Base-by-base conservation (phyloP, 2,329 filamentous ascomycete genomes). In the Huntiella omanensis region DNA sequence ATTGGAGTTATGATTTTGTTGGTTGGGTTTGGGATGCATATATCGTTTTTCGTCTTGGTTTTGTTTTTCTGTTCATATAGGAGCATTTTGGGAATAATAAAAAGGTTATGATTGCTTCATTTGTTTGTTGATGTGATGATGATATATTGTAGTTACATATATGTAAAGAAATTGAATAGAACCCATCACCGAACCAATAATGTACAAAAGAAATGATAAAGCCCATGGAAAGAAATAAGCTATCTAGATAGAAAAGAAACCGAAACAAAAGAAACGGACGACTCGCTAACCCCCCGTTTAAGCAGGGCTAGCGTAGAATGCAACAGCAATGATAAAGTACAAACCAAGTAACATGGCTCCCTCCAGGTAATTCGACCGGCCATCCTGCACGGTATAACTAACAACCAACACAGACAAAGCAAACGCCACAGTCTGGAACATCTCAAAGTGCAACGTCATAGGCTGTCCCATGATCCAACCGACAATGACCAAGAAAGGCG, bases 391-490 rank as follows among this genome's bases (percentile, higher is more conserved):
- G 2, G 73, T 81, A 60, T 76, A 86, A 48, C 74, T 83, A 33
- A 85, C 80, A 32, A 86, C 79, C 37, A 86, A 62, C 2, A 83
- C 79, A 7, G 78, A 81, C 45, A 86, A 68, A 48, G 80, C 82
- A 59, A 86, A 86, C 1, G 80, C 74, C 36, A 86, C 77, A 0
- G 84, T 92, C 69, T 92, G 84, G 61, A 92, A 93, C 42, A 85
- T 82, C 64, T 87, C 79, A 57, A 91, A 91, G 57, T 82, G 80
- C 37, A 88, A 68, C 5, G 80, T 80, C 81, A 86, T 85, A 17
- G 75, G 70, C 52, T 75, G 65, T 46, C 70, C 70, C 61, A 83
- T 75, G 53, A 81, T 77, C 83, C 83, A 88, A 50, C 82, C 83
- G 34, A 87, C 68, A 52, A 88, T 76, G 46, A 88, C 83, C 45